A percentile compares a stretch with the other conserved stretches of the same genome.
Conservation (phyloP, 257 asterid genomes). For the Cynanchum wilfordii region DNA sequence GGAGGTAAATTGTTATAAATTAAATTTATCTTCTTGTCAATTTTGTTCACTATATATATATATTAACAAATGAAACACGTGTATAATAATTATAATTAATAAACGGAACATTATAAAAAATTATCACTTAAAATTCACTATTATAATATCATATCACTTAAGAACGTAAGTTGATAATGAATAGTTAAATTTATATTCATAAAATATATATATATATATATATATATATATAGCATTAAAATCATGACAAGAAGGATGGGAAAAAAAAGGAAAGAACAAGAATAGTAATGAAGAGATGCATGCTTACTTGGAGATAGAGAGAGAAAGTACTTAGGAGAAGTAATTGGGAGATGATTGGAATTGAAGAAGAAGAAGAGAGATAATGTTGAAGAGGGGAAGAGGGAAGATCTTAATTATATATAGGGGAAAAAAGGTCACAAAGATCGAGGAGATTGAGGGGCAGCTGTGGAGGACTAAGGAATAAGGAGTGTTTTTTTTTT, state of each 20-base stretch:
- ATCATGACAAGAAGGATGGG: not conserved
- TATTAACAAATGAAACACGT: no score
- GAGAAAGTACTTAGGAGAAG: not conserved
- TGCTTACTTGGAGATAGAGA: constrained; percentile 2
- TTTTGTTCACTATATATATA: no score
- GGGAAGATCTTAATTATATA: not conserved
- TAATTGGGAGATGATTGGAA: constrained; percentile 1
- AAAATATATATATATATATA: no score
- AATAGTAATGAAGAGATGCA: not conserved
- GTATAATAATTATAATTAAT: no score
- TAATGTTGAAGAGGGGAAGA: constrained; percentile 1
- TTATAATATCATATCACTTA: no score
- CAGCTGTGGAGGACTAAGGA: constrained; percentile 22
- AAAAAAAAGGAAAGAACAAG: not conserved
- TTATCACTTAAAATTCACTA: not conserved
- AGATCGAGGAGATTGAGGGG: constrained; percentile 41
- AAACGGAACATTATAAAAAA: no score
- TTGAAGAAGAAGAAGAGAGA: constrained; percentile 3
- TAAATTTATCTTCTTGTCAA: no score
- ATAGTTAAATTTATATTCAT: no score
- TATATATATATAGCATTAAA: no score
- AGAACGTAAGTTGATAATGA: no score
- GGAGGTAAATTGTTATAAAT: no score
- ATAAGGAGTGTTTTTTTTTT: constrained; percentile 24
- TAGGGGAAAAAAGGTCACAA: constrained; percentile 28